A percentile compares a stretch with the other conserved stretches of the same genome.
phyloP scores from a whole-genome alignment of 2,329 filamentous ascomycete species.

The Monosporascus sp. region DNA sequence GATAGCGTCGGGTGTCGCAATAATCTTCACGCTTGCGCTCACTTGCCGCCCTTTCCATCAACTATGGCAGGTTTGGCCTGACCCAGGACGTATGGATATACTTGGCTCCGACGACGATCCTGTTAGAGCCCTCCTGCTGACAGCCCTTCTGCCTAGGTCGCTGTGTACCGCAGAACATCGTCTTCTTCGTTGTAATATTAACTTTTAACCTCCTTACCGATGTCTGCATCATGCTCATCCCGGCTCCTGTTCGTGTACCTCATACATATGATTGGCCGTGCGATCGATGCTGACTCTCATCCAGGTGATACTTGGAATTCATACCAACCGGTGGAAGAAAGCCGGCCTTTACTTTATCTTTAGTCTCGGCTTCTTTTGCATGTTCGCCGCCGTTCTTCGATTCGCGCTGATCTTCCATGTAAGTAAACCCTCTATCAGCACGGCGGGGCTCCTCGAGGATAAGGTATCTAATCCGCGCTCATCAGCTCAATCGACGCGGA shows the following conservation, averaged over 20 bases:
- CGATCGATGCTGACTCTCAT: background rate
- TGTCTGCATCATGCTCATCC: constrained; percentile 7
- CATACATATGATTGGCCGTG: background rate
- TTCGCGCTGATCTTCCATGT: constrained; percentile 7
- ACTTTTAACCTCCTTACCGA: constrained; percentile 7
- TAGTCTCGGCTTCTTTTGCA: constrained; percentile 6
- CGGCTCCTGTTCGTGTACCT: constrained; percentile 2
- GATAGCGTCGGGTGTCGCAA: constrained; percentile 16
- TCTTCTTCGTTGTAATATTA: constrained; percentile 5
- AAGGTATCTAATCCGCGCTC: constrained; percentile 9
- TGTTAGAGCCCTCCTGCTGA: background rate
- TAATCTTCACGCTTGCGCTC: constrained; percentile 21
- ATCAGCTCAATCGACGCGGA: constrained; percentile 26
- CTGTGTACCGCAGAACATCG: constrained; percentile 7
- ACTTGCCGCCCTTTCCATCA: constrained; percentile 30
- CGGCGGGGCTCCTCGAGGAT: constrained; percentile 16
- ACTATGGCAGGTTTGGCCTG: constrained; percentile 32
- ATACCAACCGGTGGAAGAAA: constrained; percentile 2
- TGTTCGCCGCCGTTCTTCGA: constrained; percentile 6
- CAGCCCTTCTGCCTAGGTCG: constrained; percentile 3
- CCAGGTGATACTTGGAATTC: constrained; percentile 4
- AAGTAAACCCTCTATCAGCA: background rate
- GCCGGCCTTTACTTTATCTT: constrained; percentile 4
- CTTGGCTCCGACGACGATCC: background rate
- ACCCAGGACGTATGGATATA: constrained; percentile 30